Evolutionary conservation across 1,284 basidiomycete genomes (phyloP), one percentile per base, ranked within the genome.

Genomic region (Boletus chippewaensis): DNA sequence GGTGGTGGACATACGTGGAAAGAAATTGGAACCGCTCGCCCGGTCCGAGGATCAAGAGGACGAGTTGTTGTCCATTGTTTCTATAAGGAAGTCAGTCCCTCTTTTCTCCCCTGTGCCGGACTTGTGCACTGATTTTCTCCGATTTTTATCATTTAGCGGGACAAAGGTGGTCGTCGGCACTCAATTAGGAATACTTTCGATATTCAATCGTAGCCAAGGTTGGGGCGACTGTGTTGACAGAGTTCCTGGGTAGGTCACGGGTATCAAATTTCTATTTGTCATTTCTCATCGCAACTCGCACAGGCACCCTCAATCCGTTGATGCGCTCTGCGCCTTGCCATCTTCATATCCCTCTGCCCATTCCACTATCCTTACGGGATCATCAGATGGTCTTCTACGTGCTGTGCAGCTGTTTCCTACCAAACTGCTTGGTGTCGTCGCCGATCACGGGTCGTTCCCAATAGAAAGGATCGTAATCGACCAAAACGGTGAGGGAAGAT

Each of bases 21-120:
- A 82, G 63, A 91, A 84, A 64, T 61, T 76, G 10, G 77, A 83
- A 49, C 89, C 90, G 2, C 69, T 87, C 53, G 82, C 84, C 0
- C 84, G 91, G 46, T 91, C 88, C 15, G 92, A 95, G 63, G 91
- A 97, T 71, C 95, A 98, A 68, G 95, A 97, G 65, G 95, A 98
- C 66, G 95, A 97, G 64, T 72, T 97, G 24, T 75, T 97, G 6
- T 91, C 88, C 4, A 81, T 95, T 47, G 81, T 87, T 13, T 69
- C 88, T 5, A 90, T 97, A 63, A 91, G 89, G 73, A 80, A 82
- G 83, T 87, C 63, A 41, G 77, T 13, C 22, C 15, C 36, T 22
- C 16, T 20, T 40, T 29, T 16, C 13, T 34, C 45, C 24, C 4
- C 29, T 13, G 5, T 28, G 16, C 42, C 18, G 18, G 6, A 36